These are phyloP conservation scores for Peniophora sp. DNA, from an alignment of 1,284 basidiomycete species.

Conservation along the genomic window DNA sequence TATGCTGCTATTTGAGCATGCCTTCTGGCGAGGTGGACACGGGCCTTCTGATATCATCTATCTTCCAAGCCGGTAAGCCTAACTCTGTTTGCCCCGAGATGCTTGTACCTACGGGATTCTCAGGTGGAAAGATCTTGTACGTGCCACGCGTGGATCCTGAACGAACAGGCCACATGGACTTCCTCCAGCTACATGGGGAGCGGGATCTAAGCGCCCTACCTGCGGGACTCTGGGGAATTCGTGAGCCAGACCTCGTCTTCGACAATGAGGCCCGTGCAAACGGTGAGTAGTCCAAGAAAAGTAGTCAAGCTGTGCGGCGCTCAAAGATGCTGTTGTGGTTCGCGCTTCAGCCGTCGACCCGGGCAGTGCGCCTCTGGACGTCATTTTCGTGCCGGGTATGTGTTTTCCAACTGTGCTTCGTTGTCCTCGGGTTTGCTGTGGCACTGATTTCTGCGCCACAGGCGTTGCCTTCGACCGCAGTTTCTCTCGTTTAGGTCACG, in stretches of 20 bases:
- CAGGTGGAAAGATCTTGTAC: conserved; percentile 61
- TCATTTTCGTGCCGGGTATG: conserved; percentile 65
- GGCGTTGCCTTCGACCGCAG: conserved; percentile 71
- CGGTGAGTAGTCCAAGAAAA: conserved; percentile 30
- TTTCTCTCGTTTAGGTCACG: conserved; percentile 68
- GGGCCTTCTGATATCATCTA: conserved; percentile 34
- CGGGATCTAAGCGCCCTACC: conserved; percentile 52
- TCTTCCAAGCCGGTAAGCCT: conserved; percentile 38
- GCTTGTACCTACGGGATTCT: too few relatives aligned
- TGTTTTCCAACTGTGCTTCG: conserved; percentile 7
- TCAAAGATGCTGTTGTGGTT: neutral
- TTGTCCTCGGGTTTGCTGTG: conserved; percentile 6
- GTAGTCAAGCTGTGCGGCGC: conserved; percentile 1
- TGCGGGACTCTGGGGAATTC: conserved; percentile 64
- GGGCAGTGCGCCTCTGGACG: conserved; percentile 40
- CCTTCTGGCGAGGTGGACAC: conserved; percentile 64
- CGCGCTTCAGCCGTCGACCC: conserved; percentile 34
- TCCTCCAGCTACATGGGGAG: conserved; percentile 49
- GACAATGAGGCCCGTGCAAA: conserved; percentile 34
- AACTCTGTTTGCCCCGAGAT: neutral
- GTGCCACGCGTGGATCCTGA: conserved; percentile 55
- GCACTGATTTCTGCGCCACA: conserved; percentile 17
- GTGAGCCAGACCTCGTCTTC: conserved; percentile 49
- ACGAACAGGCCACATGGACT: conserved; percentile 50
- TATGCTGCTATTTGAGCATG: conserved; percentile 78